Base-by-base conservation (phyloP, 2,329 filamentous ascomycete species). In the Ophiocordyceps camponoti-floridani region DNA sequence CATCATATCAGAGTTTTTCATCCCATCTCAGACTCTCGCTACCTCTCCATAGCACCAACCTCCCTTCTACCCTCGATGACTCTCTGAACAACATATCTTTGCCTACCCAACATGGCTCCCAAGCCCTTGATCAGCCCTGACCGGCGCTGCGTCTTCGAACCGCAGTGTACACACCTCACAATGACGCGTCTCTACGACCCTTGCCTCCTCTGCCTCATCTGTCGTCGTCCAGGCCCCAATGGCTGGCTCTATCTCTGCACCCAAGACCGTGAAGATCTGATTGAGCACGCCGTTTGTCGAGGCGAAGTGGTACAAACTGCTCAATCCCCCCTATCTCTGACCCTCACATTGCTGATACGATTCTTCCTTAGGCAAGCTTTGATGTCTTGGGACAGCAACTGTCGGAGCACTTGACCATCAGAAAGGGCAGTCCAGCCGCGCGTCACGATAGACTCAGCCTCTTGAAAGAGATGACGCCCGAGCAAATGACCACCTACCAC, bases 161-260 rank as follows among this genome's bases (percentile, higher is more conserved):
- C 58, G 2, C 53, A 57, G 47, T 87, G 83, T 59, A 82, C 76
- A 2, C 83, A 88, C 55, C 62, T 77, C 41, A 77, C 70, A 45
- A 79, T 86, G 70, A 73, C 75, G 10, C 75, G 80, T 27, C 58
- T 84, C 41, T 83, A 78, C 52, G 71, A 70, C 31, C 47, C 61
- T 18, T 56, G 66, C 27, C 58, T 66, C 42, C 54, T 58, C 16
- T 91, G 84, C 60, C 61, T 68, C 8, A 55, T 67, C 23, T 91
- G 84, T 53, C 62, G 63, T 37, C 61, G 62, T 38, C 58, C 59
- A 1, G 73, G 79, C 0, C 61, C 67, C 14, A 67, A 79, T 44
- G 82, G 82, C 26, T 91, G 81, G 74, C 62, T 91, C 19, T 91
- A 84, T 58, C 67, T 72, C 47, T 91, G 85, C 58, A 73, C 69